Evolutionary conservation across 441 rosid genomes (phyloP), one percentile per base, ranked within the genome.

Genomic region (Rhodomyrtus psidioides): DNA sequence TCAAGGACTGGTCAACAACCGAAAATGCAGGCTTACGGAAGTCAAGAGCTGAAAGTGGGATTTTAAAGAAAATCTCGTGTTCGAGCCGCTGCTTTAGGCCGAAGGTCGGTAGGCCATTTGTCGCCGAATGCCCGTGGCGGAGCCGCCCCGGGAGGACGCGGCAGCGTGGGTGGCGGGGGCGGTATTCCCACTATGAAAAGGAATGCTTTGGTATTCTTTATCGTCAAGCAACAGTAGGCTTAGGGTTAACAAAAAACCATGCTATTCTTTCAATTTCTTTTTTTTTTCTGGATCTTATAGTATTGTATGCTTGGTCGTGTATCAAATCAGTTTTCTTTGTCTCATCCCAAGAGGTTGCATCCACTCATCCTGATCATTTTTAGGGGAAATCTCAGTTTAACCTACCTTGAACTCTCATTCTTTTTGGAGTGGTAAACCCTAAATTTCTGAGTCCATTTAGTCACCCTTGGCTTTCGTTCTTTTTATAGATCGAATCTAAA

Each of bases 191-290:
- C n/a, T 21, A 6, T 34, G 49, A 3, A 34, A 4, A 34, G 8
- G 6, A 34, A 10, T 70, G 12, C 79, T 70, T 70, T 70, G 49
- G 79, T 70, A 39, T 39, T 70, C 79, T 70, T 70, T 70, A 39
- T 70, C n/a, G 79, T 70, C 79, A 70, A 70, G 79, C 5, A 70
- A 70, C 49, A 6, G 79, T 70, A 70, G 51, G 51, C 79, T 44
- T 70, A 21, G 49, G 79, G 49, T 1, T 39, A 70, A 10, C 1
- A 70, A 39, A 39, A 19, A 49, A 70, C 21, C 79, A 3, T 21
- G 79, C n/a, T 70, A 10, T 0, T 42, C n/a, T 39, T 65, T 34
- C 79, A 17, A 16, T 9, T 55, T n/a, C n/a, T n/a, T n/a, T n/a
- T n/a, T n/a, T n/a, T n/a, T n/a, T n/a, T n/a, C n/a, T n/a, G n/a